These are phyloP conservation scores for Begonia loranthoides DNA, from an alignment of 306 rosid species.

Conservation along the genomic window DNA sequence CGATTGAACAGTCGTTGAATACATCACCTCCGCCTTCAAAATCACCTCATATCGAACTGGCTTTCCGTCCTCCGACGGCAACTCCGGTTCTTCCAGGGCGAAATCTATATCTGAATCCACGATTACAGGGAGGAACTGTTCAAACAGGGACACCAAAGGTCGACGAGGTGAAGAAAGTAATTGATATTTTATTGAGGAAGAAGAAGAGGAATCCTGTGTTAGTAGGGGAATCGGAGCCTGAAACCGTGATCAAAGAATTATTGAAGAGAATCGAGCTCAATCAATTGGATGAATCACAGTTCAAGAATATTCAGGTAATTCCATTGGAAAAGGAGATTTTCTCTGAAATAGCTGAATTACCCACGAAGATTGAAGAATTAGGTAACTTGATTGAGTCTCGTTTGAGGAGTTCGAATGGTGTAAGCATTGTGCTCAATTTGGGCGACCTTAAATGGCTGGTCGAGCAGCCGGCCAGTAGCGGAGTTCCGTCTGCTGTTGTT, in stretches of 20 bases:
- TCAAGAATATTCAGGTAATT: slow-evolving; percentile 40
- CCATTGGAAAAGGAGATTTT: slow-evolving; percentile 53
- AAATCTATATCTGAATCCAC: slow-evolving; percentile 65
- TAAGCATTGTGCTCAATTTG: slow-evolving; percentile 51
- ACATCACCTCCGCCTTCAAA: slow-evolving; percentile 41
- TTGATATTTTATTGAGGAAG: slow-evolving; percentile 44
- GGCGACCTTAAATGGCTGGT: slow-evolving; percentile 91
- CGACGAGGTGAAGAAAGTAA: slow-evolving; percentile 48
- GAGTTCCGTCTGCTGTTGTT: slow-evolving; percentile 23
- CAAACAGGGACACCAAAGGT: slow-evolving; percentile 33
- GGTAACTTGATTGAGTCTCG: slow-evolving; percentile 43
- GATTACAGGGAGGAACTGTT: slow-evolving; percentile 48
- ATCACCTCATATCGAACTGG: slow-evolving; percentile 9
- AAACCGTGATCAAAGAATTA: slow-evolving; percentile 51
- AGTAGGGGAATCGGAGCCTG: slow-evolving; percentile 88
- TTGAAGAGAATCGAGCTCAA: slow-evolving; percentile 48
- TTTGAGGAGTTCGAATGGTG: slow-evolving; percentile 12
- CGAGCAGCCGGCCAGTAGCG: slow-evolving; percentile 45
- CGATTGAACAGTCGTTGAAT: slow-evolving; percentile 68
- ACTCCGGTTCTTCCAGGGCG: slow-evolving; percentile 16
- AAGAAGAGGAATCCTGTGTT: slow-evolving; percentile 79
- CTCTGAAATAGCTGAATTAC: slow-evolving; percentile 32
- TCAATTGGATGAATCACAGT: slow-evolving; percentile 25
- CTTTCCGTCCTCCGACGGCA: slow-evolving; percentile 30
- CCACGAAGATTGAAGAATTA: slow-evolving; percentile 46